These are phyloP conservation scores for Lasiodiplodia citricola DNA, from an alignment of 2,329 filamentous ascomycete species.

Conservation along the genomic window DNA sequence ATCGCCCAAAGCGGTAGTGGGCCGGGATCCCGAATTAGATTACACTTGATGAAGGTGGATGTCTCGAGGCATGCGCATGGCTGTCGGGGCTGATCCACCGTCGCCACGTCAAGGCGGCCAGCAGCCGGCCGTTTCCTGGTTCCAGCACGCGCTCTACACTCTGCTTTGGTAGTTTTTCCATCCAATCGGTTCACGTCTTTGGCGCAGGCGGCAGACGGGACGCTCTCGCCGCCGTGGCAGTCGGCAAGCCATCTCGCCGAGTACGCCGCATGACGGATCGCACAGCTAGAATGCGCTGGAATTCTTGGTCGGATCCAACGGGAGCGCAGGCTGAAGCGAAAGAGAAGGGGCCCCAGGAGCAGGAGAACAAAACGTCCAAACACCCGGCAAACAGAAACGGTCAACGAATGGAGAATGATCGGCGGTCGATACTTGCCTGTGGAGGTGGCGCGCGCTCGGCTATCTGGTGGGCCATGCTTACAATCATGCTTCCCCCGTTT, in stretches of 20 bases:
- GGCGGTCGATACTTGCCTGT: conserved; percentile 19
- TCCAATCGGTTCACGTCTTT: conserved; percentile 12
- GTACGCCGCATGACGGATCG: conserved; percentile 3
- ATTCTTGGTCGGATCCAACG: not conserved
- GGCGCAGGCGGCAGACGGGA: not conserved
- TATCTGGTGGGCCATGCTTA: conserved; percentile 15
- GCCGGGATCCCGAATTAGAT: conserved; percentile 21
- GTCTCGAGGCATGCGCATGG: conserved; percentile 13
- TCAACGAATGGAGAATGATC: conserved; percentile 1
- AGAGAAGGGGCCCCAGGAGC: not conserved
- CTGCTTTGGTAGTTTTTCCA: conserved; percentile 1
- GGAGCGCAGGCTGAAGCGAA: not conserved
- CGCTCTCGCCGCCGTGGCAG: conserved; percentile 12
- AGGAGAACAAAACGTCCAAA: not conserved
- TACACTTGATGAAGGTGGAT: conserved; percentile 17
- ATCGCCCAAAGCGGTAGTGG: conserved; percentile 8
- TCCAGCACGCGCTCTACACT: conserved; percentile 12
- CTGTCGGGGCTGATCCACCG: conserved; percentile 2
- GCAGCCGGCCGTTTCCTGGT: conserved; percentile 7
- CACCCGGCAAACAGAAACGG: conserved; percentile 8
- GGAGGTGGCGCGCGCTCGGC: conserved; percentile 10
- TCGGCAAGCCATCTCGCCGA: conserved; percentile 8
- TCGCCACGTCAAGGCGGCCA: conserved; percentile 22
- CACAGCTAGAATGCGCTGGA: not conserved
- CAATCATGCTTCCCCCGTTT: conserved; percentile 12